These are phyloP conservation scores for Macadamia tetraphylla DNA, from an alignment of 164 flowering plant species.

Conservation along the genomic window DNA sequence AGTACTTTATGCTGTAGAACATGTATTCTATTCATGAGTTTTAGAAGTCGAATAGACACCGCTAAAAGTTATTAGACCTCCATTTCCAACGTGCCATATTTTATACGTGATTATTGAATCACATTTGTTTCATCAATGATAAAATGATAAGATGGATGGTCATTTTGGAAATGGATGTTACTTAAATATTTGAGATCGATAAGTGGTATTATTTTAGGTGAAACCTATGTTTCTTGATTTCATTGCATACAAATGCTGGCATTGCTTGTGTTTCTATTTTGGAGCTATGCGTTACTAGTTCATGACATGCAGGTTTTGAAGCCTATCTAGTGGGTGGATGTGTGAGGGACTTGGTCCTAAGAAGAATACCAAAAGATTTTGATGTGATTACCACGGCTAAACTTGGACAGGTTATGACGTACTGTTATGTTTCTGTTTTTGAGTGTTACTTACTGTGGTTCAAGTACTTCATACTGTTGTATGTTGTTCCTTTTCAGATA, in stretches of 20 bases:
- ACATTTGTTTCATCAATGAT: no score
- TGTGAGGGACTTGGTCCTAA: conserved; percentile 78
- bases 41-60: no score
- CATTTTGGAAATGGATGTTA: background rate
- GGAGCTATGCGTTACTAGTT: conserved; percentile 1
- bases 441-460: background rate
- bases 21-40: no score
- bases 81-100: no score
- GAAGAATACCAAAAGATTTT: conserved; percentile 78
- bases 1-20: no score
- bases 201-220: no score
- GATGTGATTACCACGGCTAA: conserved; percentile 85
- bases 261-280: background rate
- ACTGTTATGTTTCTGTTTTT: background rate
- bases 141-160: no score
- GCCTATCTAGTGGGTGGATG: conserved; percentile 96
- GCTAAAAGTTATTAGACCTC: no score
- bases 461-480: background rate
- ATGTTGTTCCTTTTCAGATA: conserved; percentile 37
- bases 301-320: conserved; percentile 51
- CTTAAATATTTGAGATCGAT: background rate
- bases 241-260: background rate
- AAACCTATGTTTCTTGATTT: background rate
- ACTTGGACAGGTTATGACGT: conserved; percentile 49
- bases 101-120: no score